Base-by-base conservation (phyloP, 345 rosid species). In the Arabidopsis suecica region DNA sequence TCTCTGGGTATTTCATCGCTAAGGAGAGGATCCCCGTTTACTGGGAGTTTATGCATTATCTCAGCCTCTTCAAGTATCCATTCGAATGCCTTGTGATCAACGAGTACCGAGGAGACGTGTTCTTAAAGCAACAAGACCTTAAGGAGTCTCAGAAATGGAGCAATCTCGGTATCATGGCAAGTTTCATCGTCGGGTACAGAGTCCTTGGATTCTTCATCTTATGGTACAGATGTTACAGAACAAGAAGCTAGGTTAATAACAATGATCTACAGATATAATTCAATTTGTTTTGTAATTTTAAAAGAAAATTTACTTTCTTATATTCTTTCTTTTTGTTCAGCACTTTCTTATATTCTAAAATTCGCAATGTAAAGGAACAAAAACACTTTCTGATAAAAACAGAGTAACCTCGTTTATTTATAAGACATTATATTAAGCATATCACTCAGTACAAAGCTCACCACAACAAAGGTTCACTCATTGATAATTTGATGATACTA, bases 11-110 rank as follows among this genome's bases (percentile, higher is more conserved):
- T 55, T 93, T 93, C 72, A 93, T 89, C 28, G 59, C 93, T 0
- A 79, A 91, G 69, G 85, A 87, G 1, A 85, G 83, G 38, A 89
- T 89, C 48, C 94, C 97, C 3, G 81, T 56, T 18, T 91, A 91
- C 84, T 91, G 97, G 98, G 83, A 77, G 72, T 93, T 89, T 78
- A 93, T 91, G 98, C 89, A 93, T 67, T 91, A 88, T 50, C 72
- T 88, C 74, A 91, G 96, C 60, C 72, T 93, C 79, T 93, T 93
- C 76, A 77, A 77, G 62, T 77, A 77, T 58, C 80, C 80, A 36
- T 93, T 87, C 44, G 98, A 93, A 78, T 89, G 97, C 45, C 83
- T 93, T 33, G 60, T 91, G 77, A 78, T 91, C 47, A 93, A 89
- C 58, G 94, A 93, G 81, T 89, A 83, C 49, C 66, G 28, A 77